Evolutionary conservation across 1,284 basidiomycete species (phyloP), one percentile per base, ranked within the genome.

Genomic region (Pseudozyma tsukubaensis): DNA sequence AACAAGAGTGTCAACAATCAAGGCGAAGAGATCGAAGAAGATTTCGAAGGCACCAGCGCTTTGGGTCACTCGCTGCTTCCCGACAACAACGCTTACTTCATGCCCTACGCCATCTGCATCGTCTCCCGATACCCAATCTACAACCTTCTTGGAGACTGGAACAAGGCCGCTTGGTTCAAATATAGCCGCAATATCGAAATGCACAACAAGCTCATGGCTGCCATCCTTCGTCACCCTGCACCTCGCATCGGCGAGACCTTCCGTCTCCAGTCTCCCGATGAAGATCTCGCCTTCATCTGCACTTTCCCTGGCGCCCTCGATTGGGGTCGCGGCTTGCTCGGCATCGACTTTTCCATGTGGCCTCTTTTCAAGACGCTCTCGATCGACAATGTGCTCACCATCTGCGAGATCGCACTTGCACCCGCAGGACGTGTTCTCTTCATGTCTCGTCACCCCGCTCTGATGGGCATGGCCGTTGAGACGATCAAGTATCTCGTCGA

Each of bases 311-410:
- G 87, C 8, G 85, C 82, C 2, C 65, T 86, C 36, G 86, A 87
- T 63, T 87, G 86, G 78, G 84, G 85, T 34, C 79, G 79, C 29
- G 86, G 85, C 24, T 68, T 86, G 36, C 77, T 86, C 53, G 82
- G 85, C 48, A 84, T 86, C 55, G 85, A 87, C 80, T 95, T 96
- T 83, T 94, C 94, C 50, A 93, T 97, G 90, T 98, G 94, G 94
- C 95, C 95, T 0, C 84, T 98, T 57, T 97, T 98, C 89, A 93
- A 96, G 84, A 92, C 92, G 72, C 86, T 98, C 63, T 94, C 94
- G 78, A 89, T 97, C 63, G 95, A 97, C 84, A 94, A 97, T 81
- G 92, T 98, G 68, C 86, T 98, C 62, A 94, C 92, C 29, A 92
- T 94, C 63, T 94, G 94, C 83, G 95, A 98, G 89, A 92, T 97